phyloP scores from a whole-genome alignment of 108 stramenopile genomes.

The Pseudonitzschia pungens region DNA sequence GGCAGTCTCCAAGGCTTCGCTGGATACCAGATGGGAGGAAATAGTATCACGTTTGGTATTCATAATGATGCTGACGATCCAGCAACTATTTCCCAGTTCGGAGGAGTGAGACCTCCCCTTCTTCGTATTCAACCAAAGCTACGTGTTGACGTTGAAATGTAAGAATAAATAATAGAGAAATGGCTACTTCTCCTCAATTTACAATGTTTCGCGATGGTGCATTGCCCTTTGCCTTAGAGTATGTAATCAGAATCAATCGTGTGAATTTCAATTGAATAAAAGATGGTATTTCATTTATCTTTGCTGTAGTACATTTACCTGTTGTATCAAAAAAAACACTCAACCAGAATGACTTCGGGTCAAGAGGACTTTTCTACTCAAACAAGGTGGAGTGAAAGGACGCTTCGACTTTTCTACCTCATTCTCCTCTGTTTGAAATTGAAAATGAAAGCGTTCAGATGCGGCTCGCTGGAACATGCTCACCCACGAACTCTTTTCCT shows the following conservation, averaged over 20 bases:
- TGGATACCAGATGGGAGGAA: constrained; percentile 78
- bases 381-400: constrained; percentile 7
- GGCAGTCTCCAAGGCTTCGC: constrained; percentile 88
- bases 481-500: neutral
- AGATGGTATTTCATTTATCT: too few species aligned
- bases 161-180: constrained; percentile 4
- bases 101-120: constrained; percentile 84
- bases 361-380: neutral
- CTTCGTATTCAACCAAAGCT: constrained; percentile 87
- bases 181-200: too few species aligned
- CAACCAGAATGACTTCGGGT: too few species aligned
- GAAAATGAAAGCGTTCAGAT: constrained; percentile 3
- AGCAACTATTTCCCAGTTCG: constrained; percentile 76
- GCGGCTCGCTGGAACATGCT: constrained; percentile 10
- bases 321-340: too few species aligned
- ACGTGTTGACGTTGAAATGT: constrained; percentile 84
- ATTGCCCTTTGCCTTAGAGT: too few species aligned
- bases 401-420: neutral
- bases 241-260: too few species aligned
- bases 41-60: constrained; percentile 80
- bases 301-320: too few species aligned
- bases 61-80: constrained; percentile 92
- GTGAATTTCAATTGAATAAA: too few species aligned
- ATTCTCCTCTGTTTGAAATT: neutral
- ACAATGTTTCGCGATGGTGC: too few species aligned